A percentile compares a stretch with the other conserved stretches of the same genome.
Conservation (phyloP, 768 basidiomycete genomes). For the Tulasnella calospora region DNA sequence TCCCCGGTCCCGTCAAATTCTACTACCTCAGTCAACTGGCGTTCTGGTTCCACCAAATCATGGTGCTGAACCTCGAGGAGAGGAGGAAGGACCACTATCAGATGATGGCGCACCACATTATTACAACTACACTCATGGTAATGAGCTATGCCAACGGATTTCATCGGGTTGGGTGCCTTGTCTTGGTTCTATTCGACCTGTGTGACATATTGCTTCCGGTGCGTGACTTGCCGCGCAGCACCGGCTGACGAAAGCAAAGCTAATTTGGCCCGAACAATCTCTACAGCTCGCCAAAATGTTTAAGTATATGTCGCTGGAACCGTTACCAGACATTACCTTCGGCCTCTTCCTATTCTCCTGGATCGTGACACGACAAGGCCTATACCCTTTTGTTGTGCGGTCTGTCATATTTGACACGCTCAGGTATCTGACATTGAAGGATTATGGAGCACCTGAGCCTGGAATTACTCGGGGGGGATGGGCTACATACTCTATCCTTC, state of each 20-base stretch:
- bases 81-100: conserved; percentile 88
- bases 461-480: conserved; percentile 50
- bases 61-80: conserved; percentile 90
- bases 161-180: conserved; percentile 82
- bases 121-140: conserved; percentile 74
- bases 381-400: conserved; percentile 68
- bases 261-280: not conserved
- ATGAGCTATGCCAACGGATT: conserved; percentile 76
- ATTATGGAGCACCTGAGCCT: conserved; percentile 55
- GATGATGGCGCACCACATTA: conserved; percentile 94
- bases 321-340: conserved; percentile 69
- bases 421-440: conserved; percentile 47
- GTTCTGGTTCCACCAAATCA: conserved; percentile 87
- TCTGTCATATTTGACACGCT: conserved; percentile 54
- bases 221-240: conserved; percentile 34
- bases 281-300: conserved; percentile 86
- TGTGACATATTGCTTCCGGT: conserved; percentile 91
- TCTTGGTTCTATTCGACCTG: conserved; percentile 91
- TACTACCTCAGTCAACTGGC: conserved; percentile 83
- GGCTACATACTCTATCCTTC: conserved; percentile 45
- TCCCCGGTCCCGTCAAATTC: conserved; percentile 79
- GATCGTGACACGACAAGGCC: conserved; percentile 82
- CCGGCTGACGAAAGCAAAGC: not conserved
- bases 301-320: conserved; percentile 65
- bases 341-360: conserved; percentile 81